Base-by-base conservation (phyloP, 768 basidiomycete genomes). In the Termitomyces sp. region DNA sequence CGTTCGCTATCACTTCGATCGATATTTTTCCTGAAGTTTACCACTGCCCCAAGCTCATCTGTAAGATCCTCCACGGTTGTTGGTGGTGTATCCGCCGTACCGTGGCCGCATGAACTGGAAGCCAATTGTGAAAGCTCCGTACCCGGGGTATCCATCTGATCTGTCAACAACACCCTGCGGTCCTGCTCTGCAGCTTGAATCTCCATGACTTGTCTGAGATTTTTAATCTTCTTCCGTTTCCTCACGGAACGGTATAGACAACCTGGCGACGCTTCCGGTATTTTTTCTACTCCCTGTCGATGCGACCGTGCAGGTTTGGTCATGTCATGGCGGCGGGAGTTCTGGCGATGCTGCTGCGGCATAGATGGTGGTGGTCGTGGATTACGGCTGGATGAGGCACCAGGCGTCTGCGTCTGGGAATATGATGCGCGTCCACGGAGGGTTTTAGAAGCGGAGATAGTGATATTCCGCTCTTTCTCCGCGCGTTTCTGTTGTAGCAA, bases 321-420 rank as follows among this genome's bases (percentile, higher is more conserved):
- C 38, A 60, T 56, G 60, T 46, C 38, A 59, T 56, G 48, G 25
- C 20, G 45, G 29, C 40, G 50, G 9, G 14, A 15, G 14, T 32
- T 49, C 32, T 29, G 51, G 6, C 3, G 38, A 7, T 34, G 43
- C 43, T 48, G 14, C 31, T 20, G 49, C 17, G 32, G 43, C n/a
- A 20, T 76, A 72, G 31, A 52, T 70, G 25, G 73, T 72, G 32
- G 69, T 62, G 40, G 61, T 64, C 47, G 72, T 43, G 53, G 58
- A 56, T 57, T 66, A 49, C 50, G 47, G 43, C 62, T 61, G 20
- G 66, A 65, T n/a, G 71, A 63, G n/a, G 67, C 49, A 25, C 40
- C 43, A 38, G 60, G 60, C 29, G 49, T 57, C 36, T 60, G 53
- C 56, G 54, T 54, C 61, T 60, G 46, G 67, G 63, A 37, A 55